Evolutionary conservation across 1,139 yeast species (phyloP), one percentile per base, ranked within the genome.

Genomic region (Meyerozyma athensensis): DNA sequence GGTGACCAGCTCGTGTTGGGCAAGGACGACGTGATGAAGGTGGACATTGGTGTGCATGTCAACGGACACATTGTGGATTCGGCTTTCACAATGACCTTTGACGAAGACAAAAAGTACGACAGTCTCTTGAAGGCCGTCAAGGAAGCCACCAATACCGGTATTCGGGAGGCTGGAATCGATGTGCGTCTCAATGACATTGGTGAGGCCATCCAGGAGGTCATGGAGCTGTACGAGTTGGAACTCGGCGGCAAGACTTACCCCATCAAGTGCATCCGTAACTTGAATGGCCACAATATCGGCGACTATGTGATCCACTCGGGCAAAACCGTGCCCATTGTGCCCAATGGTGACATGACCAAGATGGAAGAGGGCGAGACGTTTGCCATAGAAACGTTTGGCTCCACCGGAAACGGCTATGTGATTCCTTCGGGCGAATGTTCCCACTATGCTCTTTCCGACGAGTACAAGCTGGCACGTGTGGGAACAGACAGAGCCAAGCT

Each of bases 351-450:
- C 59, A 77, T 77, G 63, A 90, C 97, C 18, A 90, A 90, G 71
- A 90, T 92, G 97, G 99, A 94, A 61, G 99, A 92, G 66, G 97
- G 97, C 44, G 98, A 92, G 60, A 83, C 89, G 3, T 92, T 87
- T 70, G 99, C 99, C 40, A 90, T 94, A 54, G 99, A 92, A 63
- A 92, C 99, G 4, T 92, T 92, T 54, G 98, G 98, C 5, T 79
- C 96, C 32, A 92, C 98, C 2, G 99, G 99, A 44, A 77, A 84
- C 45, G 99, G 97, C 19, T 82, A 81, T 52, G 98, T 92, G 28
- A 67, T 81, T 37, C 72, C 80, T 17, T 84, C 81, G 44, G 98
- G 98, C 35, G 98, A 94, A 61, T 83, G 92, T 53, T 89, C 97
- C 8, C 99, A 92, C 64, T 92, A 92, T 58, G 90, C 95, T 26